Conservation (phyloP, 495 filamentous ascomycete species). For the Xylaria longipes region DNA sequence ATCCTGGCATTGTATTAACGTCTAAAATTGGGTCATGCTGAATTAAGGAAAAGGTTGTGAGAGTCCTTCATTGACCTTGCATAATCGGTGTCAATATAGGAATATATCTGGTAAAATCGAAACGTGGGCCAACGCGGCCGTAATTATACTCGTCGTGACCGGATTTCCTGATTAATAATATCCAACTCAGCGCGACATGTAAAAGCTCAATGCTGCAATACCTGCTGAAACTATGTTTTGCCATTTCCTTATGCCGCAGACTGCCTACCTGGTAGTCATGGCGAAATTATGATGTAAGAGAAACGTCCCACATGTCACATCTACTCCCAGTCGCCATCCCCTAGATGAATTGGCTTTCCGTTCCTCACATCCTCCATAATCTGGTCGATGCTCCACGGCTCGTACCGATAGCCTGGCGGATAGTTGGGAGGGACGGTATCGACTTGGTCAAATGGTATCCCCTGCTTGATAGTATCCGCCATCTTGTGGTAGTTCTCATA, state of each 20-base stretch:
- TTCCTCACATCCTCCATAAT: conserved; percentile 47
- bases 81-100: neutral
- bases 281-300: neutral
- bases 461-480: conserved; percentile 47
- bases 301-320: neutral
- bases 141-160: neutral
- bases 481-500: conserved; percentile 59
- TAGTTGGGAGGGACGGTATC: conserved; percentile 51
- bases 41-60: neutral
- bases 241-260: neutral
- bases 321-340: conserved; percentile 49
- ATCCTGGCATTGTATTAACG: neutral
- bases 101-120: neutral
- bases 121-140: neutral
- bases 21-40: neutral
- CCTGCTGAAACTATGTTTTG: neutral
- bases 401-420: conserved; percentile 51
- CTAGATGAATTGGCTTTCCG: conserved; percentile 45
- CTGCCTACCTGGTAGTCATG: no score
- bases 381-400: conserved; percentile 55
- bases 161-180: neutral
- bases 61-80: neutral
- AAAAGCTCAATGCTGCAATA: neutral
- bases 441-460: conserved; percentile 46
- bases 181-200: neutral